Conservation (phyloP, 306 rosid genomes). For the Cyamopsis tetragonoloba region DNA sequence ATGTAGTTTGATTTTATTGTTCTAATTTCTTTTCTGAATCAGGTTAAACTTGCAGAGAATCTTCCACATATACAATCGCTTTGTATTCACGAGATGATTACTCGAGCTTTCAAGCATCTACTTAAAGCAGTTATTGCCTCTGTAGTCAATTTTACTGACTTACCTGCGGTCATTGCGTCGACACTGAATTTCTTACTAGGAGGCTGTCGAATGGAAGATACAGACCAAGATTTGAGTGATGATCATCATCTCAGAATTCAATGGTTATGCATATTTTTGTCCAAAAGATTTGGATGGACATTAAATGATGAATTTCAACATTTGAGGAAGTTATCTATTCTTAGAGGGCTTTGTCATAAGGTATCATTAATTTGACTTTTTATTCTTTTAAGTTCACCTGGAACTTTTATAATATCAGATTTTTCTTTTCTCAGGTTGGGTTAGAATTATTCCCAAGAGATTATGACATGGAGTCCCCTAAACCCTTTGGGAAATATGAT, state of each 20-base stretch:
- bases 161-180: constrained; percentile 62
- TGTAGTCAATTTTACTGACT: constrained; percentile 45
- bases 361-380: constrained; percentile 32
- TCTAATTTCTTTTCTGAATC: constrained; percentile 37
- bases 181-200: constrained; percentile 76
- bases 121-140: constrained; percentile 72
- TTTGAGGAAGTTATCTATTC: constrained; percentile 74
- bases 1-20: not conserved
- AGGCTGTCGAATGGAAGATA: constrained; percentile 40
- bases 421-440: constrained; percentile 59
- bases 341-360: constrained; percentile 90
- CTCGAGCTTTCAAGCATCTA: constrained; percentile 89
- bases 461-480: constrained; percentile 69
- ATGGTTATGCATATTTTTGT: constrained; percentile 59
- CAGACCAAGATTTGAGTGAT: constrained; percentile 36
- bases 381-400: not conserved
- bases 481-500: constrained; percentile 70
- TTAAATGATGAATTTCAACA: constrained; percentile 69
- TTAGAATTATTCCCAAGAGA: constrained; percentile 83
- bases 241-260: constrained; percentile 56
- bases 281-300: constrained; percentile 72
- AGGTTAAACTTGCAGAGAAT: constrained; percentile 86
- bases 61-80: constrained; percentile 97
- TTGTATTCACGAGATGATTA: constrained; percentile 95
- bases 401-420: not conserved